phyloP scores from a whole-genome alignment of 306 rosid species.

The Prosopis cineraria region DNA sequence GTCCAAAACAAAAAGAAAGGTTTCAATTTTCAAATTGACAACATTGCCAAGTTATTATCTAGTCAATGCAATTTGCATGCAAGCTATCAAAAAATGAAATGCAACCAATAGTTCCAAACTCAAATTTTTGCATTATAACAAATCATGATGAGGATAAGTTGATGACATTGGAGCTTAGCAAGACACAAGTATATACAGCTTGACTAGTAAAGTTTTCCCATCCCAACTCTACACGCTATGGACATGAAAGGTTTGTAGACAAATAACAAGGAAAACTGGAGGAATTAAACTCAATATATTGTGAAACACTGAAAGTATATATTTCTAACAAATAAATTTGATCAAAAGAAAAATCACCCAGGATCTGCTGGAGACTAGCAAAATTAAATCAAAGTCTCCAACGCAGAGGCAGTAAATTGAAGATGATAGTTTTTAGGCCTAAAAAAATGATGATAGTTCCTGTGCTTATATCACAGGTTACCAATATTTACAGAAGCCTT shows the following conservation, averaged over 20 bases:
- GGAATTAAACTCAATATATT: background rate
- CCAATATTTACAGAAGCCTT: background rate
- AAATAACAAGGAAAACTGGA: background rate
- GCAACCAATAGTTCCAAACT: background rate
- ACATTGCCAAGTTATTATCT: background rate
- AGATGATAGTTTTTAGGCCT: background rate
- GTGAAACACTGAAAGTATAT: background rate
- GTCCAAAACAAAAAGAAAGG: background rate
- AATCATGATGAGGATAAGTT: background rate
- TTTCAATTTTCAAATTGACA: background rate
- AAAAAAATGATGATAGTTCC: background rate
- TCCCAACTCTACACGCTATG: background rate
- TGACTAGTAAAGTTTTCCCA: background rate
- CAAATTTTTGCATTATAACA: background rate
- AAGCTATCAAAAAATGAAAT: background rate
- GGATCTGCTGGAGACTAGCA: background rate
- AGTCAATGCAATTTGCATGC: background rate
- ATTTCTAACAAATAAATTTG: background rate
- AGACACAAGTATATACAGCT: background rate
- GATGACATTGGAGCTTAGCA: background rate
- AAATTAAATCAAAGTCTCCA: background rate
- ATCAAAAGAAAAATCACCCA: background rate
- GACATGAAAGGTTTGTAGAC: background rate
- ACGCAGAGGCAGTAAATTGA: background rate
- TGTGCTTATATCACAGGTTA: background rate